Conservation (phyloP, 768 basidiomycete genomes). For the Agaricus blazei region DNA sequence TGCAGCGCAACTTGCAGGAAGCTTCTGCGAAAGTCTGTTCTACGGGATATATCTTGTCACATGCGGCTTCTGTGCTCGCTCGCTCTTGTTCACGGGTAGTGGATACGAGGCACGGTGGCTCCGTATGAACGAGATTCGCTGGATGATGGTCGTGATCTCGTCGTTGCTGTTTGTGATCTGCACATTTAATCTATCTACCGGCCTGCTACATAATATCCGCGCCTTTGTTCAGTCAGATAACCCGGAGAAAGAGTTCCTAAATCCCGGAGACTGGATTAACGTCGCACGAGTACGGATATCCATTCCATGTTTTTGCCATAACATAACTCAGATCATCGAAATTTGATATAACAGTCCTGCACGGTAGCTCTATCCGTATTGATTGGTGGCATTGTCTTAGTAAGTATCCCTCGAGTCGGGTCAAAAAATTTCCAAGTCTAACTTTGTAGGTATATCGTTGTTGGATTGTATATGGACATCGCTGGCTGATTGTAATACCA, state of each 20-base stretch:
- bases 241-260: background rate
- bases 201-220: constrained; percentile 1
- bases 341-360: background rate
- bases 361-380: background rate
- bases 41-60: constrained; percentile 7
- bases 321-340: background rate
- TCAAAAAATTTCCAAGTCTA: too few relatives aligned
- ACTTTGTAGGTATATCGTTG: constrained; percentile 1
- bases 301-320: background rate
- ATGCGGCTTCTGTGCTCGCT: background rate
- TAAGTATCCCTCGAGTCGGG: background rate
- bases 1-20: constrained; percentile 7
- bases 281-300: background rate
- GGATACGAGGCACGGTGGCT: constrained; percentile 2
- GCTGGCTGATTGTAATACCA: background rate
- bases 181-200: background rate
- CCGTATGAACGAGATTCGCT: background rate
- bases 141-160: background rate
- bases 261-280: constrained; percentile 2
- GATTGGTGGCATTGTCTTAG: constrained; percentile 1
- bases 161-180: background rate
- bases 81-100: constrained; percentile 1
- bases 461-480: constrained; percentile 4
- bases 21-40: constrained; percentile 6
- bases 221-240: background rate